Base-by-base conservation (phyloP, 78 protist species). In the Polysphondylium violaceum region DNA sequence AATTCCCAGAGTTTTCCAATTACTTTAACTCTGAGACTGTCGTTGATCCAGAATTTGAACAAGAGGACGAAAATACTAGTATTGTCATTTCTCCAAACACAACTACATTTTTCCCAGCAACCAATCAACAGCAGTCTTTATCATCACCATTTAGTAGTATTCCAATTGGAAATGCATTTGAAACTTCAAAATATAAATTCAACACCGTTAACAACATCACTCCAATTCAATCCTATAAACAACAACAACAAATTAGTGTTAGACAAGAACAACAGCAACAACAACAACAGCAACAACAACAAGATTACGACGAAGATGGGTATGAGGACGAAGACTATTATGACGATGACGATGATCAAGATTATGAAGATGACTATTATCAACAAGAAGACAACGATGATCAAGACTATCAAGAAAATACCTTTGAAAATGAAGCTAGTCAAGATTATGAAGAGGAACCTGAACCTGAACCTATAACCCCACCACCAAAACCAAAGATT, bases 161-260 rank as follows among this genome's bases (percentile, higher is more conserved):
- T 35, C 35, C 71, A 63, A 63, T 38, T 38, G 50, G 51, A 21
- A 25, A 72, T 72, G 60, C 78, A 29, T 72, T 72, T 51, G 0
- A 36, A 44, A 50, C 58, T 7, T 72, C 78, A 72, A 50, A 36
- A 43, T 72, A 29, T 51, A 72, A 33, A 72, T 72, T 72, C 43
- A 50, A 23, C 9, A 21, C 78, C 17, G 8, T 4, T 17, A 17
- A 16, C 12, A 72, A 44, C 23, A 72, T 29, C 16, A 72, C 78
- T 31, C 78, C 78, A 72, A 31, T 72, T 72, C 58, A 43, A 72
- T 43, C 44, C 5, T 23, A 43, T 38, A 44, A 23, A 14, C 74
- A 8, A 21, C 74, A 17, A 17, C 50, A 6, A 23, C 69, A 61
- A 38, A 7, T 33, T 1, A 27, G 1, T n/a, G n/a, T n/a, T 9